Conservation (phyloP, 495 filamentous ascomycete species). For the Tuber melanosporum region DNA sequence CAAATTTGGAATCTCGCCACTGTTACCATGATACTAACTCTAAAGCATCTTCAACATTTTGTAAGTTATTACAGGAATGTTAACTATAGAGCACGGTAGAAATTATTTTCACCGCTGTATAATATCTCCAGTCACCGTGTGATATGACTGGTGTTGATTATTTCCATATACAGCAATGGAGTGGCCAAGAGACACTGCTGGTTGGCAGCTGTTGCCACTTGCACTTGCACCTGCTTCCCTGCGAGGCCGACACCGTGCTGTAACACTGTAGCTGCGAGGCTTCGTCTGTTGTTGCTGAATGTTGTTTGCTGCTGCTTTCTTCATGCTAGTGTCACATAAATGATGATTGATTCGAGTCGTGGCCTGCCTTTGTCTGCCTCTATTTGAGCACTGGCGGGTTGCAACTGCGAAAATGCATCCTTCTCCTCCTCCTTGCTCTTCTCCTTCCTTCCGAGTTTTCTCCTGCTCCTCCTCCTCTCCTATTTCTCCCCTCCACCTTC, state of each 20-base stretch:
- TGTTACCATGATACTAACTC: not conserved
- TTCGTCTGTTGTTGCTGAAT: not conserved
- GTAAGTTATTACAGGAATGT: not conserved
- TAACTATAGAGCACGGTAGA: not conserved
- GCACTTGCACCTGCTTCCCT: not conserved
- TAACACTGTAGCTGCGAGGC: not conserved
- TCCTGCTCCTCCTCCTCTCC: not conserved
- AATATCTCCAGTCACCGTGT: not conserved
- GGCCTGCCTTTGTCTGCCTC: not conserved
- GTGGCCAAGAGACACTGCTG: not conserved
- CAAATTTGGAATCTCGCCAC: not conserved
- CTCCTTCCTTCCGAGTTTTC: not conserved
- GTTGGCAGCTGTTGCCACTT: not conserved
- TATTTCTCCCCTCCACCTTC: not conserved
- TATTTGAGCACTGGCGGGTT: not conserved
- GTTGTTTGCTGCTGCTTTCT: not conserved
- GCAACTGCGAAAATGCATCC: constrained; percentile 2
- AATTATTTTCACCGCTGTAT: not conserved
- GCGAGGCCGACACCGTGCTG: not conserved
- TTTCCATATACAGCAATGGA: not conserved
- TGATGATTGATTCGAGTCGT: not conserved
- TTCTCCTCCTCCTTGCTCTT: not conserved
- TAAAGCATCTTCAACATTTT: not conserved
- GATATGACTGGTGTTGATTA: not conserved
- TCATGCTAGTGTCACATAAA: not conserved